These are phyloP conservation scores for Alternaria brassicicola DNA, from an alignment of 2,329 filamentous ascomycete genomes.

Conservation along the genomic window DNA sequence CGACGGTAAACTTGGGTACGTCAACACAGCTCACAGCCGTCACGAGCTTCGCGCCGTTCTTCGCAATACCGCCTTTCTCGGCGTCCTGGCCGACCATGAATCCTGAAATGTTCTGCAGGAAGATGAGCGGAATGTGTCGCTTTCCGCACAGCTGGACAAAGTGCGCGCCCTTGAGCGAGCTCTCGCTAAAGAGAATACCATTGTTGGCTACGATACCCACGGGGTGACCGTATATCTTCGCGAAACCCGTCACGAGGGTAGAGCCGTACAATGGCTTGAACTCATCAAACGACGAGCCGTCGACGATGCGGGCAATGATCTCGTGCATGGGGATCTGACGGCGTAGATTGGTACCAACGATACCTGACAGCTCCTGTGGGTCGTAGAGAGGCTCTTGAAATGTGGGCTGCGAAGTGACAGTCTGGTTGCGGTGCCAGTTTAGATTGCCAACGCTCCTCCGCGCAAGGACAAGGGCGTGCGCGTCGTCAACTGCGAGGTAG, in stretches of 20 bases:
- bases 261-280: conserved; percentile 93
- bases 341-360: conserved; percentile 88
- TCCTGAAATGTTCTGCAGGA: conserved; percentile 94
- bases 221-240: conserved; percentile 83
- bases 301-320: conserved; percentile 90
- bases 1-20: conserved; percentile 95
- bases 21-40: conserved; percentile 92
- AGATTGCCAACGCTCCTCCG: conserved; percentile 84
- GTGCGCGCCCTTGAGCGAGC: conserved; percentile 90
- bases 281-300: conserved; percentile 87
- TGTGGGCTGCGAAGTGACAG: conserved; percentile 40
- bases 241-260: conserved; percentile 89
- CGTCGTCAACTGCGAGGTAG: conserved; percentile 92
- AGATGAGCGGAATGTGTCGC: conserved; percentile 85
- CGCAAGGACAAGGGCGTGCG: conserved; percentile 85
- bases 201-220: conserved; percentile 97
- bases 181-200: conserved; percentile 89
- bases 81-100: conserved; percentile 98
- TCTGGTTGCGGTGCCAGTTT: conserved; percentile 73
- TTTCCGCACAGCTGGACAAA: conserved; percentile 95
- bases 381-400: conserved; percentile 82
- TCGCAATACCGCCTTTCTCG: conserved; percentile 93
- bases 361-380: conserved; percentile 79
- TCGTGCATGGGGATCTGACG: conserved; percentile 86
- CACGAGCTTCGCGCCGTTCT: conserved; percentile 96